Evolutionary conservation across 2,329 filamentous ascomycete genomes (phyloP).

Genomic region (Fusarium coicis): DNA sequence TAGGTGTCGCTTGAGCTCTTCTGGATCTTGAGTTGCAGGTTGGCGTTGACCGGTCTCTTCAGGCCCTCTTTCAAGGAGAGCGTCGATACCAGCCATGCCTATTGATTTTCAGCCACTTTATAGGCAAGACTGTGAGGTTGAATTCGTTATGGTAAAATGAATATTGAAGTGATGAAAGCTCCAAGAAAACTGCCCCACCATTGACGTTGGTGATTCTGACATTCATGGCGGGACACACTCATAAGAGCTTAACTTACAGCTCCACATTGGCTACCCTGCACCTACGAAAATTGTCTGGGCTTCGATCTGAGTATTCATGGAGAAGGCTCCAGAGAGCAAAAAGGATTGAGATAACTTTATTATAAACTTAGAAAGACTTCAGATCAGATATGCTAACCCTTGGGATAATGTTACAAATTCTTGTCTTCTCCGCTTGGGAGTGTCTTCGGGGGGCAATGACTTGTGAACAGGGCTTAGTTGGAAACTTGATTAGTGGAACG

Average conservation of each 20-base stretch:
- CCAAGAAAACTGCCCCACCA: conserved; percentile 40
- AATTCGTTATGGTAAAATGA: background rate
- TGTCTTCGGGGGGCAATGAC: background rate
- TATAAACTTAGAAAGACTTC: too few species aligned
- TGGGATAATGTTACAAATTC: too few species aligned
- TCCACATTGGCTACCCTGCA: conserved; percentile 27
- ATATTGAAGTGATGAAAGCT: conserved; percentile 32
- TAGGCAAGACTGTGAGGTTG: background rate
- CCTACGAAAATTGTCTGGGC: background rate
- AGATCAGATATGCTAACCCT: too few species aligned
- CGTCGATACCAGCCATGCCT: conserved; percentile 51
- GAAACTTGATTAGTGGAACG: background rate
- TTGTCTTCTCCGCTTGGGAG: background rate
- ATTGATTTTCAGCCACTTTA: background rate
- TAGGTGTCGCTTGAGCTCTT: conserved; percentile 75
- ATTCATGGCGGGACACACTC: conserved; percentile 16
- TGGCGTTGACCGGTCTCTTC: conserved; percentile 23
- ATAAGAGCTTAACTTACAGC: conserved; percentile 7
- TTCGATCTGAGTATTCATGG: too few species aligned
- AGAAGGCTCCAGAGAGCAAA: too few species aligned
- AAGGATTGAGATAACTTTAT: too few species aligned
- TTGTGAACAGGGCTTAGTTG: background rate
- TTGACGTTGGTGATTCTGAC: conserved; percentile 36
- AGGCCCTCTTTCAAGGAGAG: conserved; percentile 44
- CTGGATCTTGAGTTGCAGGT: conserved; percentile 56